Percentiles rank a stretch among this genome's conserved stretches.
Evolutionary conservation across 805 yeast species (phyloP).

Genomic region (Wickerhamomyces bovis): DNA sequence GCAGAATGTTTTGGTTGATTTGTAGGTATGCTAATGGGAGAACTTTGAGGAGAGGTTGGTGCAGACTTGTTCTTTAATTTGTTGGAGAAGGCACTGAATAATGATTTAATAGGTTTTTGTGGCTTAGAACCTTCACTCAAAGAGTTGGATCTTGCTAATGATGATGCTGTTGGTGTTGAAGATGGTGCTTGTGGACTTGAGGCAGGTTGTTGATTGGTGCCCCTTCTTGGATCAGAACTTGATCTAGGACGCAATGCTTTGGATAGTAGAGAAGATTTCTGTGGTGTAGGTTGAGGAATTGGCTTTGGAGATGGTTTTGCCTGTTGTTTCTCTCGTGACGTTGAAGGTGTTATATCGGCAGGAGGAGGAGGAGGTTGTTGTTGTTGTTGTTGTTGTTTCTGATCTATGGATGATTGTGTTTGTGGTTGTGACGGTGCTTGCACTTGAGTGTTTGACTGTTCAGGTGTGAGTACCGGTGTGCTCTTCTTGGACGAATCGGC

Average conservation of each 20-base stretch:
- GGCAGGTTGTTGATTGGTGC: not conserved
- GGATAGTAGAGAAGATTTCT: constrained; percentile 15
- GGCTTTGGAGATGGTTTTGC: constrained; percentile 13
- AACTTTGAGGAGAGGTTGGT: constrained; percentile 14
- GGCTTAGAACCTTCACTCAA: constrained; percentile 7
- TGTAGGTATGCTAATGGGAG: constrained; percentile 16
- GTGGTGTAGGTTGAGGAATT: not conserved
- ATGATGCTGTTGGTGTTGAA: not conserved
- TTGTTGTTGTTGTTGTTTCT: not conserved
- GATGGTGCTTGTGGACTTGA: not conserved
- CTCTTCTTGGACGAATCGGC: not conserved
- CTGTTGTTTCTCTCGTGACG: not conserved
- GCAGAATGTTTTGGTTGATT: not conserved
- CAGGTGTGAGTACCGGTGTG: not conserved
- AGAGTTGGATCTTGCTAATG: constrained; percentile 16
- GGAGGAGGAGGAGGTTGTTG: not conserved
- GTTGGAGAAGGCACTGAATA: constrained; percentile 26
- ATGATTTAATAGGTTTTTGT: constrained; percentile 23
- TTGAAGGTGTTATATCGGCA: constrained; percentile 3
- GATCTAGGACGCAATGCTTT: constrained; percentile 23
- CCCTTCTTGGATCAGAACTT: constrained; percentile 17
- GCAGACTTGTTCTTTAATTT: constrained; percentile 19
- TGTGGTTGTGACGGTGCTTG: not conserved
- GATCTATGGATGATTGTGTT: constrained; percentile 1
- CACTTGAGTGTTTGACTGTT: constrained; percentile 12